These are phyloP conservation scores for Fusarium lateritium DNA, from an alignment of 2,329 filamentous ascomycete genomes.

Conservation along the genomic window DNA sequence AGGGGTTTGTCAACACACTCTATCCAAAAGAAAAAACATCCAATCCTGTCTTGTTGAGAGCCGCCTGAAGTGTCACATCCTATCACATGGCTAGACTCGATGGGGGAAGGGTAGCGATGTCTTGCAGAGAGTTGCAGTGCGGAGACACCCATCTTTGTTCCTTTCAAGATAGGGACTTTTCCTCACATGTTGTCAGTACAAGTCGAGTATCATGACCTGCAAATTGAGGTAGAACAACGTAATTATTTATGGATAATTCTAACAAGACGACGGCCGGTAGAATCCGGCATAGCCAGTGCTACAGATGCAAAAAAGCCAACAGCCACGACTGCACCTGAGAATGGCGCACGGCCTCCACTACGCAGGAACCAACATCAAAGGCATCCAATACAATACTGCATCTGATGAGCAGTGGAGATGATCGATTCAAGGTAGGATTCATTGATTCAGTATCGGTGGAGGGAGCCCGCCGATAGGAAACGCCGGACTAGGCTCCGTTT, in stretches of 20 bases:
- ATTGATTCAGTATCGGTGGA: slow-evolving; percentile 14
- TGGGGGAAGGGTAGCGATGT: slow-evolving; percentile 34
- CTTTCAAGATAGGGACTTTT: background rate
- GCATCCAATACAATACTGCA: slow-evolving; percentile 1
- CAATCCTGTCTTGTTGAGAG: slow-evolving; percentile 33
- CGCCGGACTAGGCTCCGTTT: slow-evolving; percentile 29
- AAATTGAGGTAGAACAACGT: slow-evolving; percentile 1
- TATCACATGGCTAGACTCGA: slow-evolving; percentile 44
- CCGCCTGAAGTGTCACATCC: slow-evolving; percentile 40
- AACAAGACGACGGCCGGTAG: slow-evolving; percentile 1
- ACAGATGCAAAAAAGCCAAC: slow-evolving; percentile 17
- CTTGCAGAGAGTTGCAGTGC: slow-evolving; percentile 33
- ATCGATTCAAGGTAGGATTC: slow-evolving; percentile 9
- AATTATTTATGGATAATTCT: background rate
- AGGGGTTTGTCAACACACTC: slow-evolving; percentile 32
- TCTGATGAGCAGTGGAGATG: slow-evolving; percentile 3
- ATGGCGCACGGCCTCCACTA: slow-evolving; percentile 24
- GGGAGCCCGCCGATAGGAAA: background rate
- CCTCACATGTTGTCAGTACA: slow-evolving; percentile 16
- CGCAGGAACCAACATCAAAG: slow-evolving; percentile 20
- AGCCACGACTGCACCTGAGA: slow-evolving; percentile 17
- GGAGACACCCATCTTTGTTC: slow-evolving; percentile 25
- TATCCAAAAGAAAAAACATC: slow-evolving; percentile 6
- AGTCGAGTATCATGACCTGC: background rate
- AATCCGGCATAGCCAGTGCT: slow-evolving; percentile 4